Conservation (phyloP, 2,329 filamentous ascomycete genomes). For the Fusarium abutilonis region DNA sequence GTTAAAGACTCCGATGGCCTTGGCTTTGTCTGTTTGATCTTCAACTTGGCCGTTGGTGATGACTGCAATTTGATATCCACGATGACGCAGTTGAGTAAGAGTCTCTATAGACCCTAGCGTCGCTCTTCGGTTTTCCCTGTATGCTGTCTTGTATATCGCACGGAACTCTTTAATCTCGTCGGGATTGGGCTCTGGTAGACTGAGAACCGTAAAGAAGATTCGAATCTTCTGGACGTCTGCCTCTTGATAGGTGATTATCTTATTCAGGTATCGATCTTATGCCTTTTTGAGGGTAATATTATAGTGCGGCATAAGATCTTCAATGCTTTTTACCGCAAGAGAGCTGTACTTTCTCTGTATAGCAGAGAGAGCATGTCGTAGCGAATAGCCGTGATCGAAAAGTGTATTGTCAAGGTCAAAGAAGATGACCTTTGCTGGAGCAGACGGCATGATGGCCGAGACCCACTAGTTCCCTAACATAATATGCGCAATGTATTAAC, state of each 20-base stretch:
- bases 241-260: not conserved
- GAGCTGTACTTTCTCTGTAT: not conserved
- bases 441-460: not conserved
- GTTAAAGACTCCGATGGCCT: slow-evolving; percentile 9
- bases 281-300: slow-evolving; percentile 1
- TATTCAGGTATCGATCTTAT: slow-evolving; percentile 7
- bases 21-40: slow-evolving; percentile 5
- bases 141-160: slow-evolving; percentile 3
- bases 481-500: no score
- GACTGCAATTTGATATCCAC: slow-evolving; percentile 6
- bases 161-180: not conserved
- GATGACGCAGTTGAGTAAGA: not conserved
- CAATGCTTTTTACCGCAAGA: rapidly evolving
- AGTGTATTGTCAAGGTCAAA: slow-evolving; percentile 26
- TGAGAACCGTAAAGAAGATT: not conserved
- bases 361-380: not conserved
- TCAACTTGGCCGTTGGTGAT: slow-evolving; percentile 11
- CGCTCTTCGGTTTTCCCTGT: slow-evolving; percentile 5
- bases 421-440: not conserved
- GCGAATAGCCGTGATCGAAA: slow-evolving; percentile 12
- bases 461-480: no score
- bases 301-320: not conserved
- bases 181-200: not conserved
- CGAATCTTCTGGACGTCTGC: not conserved
- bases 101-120: slow-evolving; percentile 3